A percentile compares a stretch with the other conserved stretches of the same genome.
Evolutionary conservation across 371 early-diverging fungal genomes (phyloP).

Genomic region (Sporodiniella umbellata): DNA sequence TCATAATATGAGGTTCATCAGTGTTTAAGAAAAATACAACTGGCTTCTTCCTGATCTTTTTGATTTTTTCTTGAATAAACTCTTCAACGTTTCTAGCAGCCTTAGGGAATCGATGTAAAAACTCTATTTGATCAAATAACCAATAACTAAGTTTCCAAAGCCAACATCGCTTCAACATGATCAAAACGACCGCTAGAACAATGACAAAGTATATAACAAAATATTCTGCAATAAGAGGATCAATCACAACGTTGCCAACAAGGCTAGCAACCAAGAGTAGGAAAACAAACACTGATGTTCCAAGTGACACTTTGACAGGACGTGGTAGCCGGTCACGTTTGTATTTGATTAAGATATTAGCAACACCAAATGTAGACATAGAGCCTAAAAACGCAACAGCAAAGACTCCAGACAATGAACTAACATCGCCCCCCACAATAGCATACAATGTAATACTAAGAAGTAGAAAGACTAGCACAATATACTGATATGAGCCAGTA

Average conservation of each 20-base stretch:
- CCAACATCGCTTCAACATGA: conserved; percentile 44
- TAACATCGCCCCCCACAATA: conserved; percentile 42
- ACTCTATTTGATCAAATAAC: conserved; percentile 25
- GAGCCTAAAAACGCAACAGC: conserved; percentile 52
- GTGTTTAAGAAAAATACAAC: conserved; percentile 55
- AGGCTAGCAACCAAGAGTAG: conserved; percentile 29
- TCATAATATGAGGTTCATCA: conserved; percentile 55
- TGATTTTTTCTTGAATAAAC: conserved; percentile 29
- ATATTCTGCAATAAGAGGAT: conserved; percentile 46
- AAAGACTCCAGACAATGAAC: conserved; percentile 52
- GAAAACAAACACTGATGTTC: conserved; percentile 23
- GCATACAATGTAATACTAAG: conserved; percentile 43
- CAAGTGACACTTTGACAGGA: conserved; percentile 16
- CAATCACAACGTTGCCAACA: conserved; percentile 47
- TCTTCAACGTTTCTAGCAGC: conserved; percentile 18
- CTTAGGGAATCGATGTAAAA: conserved; percentile 13
- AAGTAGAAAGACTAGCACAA: conserved; percentile 44
- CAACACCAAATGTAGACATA: conserved; percentile 41
- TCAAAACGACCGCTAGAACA: conserved; percentile 32
- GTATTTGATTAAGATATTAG: conserved; percentile 43
- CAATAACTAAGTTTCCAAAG: conserved; percentile 37
- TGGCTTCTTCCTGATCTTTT: conserved; percentile 34
- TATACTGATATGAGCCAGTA: conserved; percentile 49
- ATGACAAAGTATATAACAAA: conserved; percentile 49
- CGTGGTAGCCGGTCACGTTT: conserved; percentile 43